Percentiles rank a stretch among this genome's conserved stretches.
Evolutionary conservation across 2,329 filamentous ascomycete species (phyloP).

Genomic region (Colletotrichum lini): DNA sequence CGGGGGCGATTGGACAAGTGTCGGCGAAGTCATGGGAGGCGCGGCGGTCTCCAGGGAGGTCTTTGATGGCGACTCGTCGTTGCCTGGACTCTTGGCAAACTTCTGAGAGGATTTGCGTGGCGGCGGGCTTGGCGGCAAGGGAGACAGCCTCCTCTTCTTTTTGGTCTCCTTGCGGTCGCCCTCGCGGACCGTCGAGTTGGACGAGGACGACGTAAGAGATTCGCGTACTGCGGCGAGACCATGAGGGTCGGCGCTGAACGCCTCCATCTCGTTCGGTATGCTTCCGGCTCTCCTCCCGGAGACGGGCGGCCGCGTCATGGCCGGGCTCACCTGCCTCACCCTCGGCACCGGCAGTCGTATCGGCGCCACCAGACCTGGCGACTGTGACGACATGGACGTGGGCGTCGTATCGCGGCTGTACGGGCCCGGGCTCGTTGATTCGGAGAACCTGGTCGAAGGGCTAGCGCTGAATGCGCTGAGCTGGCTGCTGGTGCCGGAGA

Average conservation of each 20-base stretch:
- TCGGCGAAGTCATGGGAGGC: conserved; percentile 44
- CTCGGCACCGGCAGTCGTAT: conserved; percentile 62
- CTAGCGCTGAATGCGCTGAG: conserved; percentile 75
- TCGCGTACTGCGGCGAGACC: conserved; percentile 78
- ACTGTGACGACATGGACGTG: conserved; percentile 83
- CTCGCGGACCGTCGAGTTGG: conserved; percentile 76
- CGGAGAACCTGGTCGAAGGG: conserved; percentile 82
- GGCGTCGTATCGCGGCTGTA: conserved; percentile 86
- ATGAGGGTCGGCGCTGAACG: conserved; percentile 63
- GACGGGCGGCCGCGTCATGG: conserved; percentile 71
- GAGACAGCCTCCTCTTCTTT: conserved; percentile 61
- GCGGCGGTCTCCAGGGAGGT: conserved; percentile 49
- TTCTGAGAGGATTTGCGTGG: conserved; percentile 74
- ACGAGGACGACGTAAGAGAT: conserved; percentile 80
- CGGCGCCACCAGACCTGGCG: conserved; percentile 71
- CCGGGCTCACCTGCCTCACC: conserved; percentile 68
- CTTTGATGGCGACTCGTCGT: conserved; percentile 57
- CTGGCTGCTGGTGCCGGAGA: conserved; percentile 71
- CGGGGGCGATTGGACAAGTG: conserved; percentile 44
- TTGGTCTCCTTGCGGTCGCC: conserved; percentile 59
- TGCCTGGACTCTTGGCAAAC: conserved; percentile 56
- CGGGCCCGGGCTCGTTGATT: conserved; percentile 76
- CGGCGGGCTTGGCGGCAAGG: conserved; percentile 71
- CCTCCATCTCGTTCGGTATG: conserved; percentile 65
- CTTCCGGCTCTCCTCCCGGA: conserved; percentile 71